Evolutionary conservation across 2,329 filamentous ascomycete genomes (phyloP), one percentile per base, ranked within the genome.

Genomic region (Chaetomiaceae sp.): DNA sequence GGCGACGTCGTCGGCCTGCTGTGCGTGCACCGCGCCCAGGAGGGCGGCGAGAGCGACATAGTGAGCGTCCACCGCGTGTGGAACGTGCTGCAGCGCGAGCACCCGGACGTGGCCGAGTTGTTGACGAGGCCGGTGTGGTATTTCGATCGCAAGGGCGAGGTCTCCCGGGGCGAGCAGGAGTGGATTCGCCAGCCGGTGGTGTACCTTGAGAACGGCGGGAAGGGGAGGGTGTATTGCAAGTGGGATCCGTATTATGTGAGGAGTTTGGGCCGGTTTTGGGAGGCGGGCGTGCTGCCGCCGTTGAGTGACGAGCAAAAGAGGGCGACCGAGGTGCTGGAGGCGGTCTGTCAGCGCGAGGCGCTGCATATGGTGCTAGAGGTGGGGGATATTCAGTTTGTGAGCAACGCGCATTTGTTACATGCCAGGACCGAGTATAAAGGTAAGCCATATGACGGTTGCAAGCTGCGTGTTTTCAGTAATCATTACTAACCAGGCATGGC

Each of bases 181-280:
- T 95, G 84, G 71, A 87, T 89, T 62, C 76, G 78, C 38, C 82
- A 85, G 29, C 78, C 81, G 11, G 81, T 95, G 16, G 81, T 94
- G 61, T 95, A 90, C 67, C 73, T 90, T 4, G 89, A 95, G 73
- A 81, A 79, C 5, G 81, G 78, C 6, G 78, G 80, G 6, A 76
- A 84, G 61, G 78, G 78, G 30, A 75, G 87, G 13, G 80, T 92
- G 10, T 91, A 89, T 71, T 85, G 82, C 68, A 95, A 95, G 76
- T 95, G 86, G 83, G 90, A 95, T 66, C 90, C 90, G 1, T 95
- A 95, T 77, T 95, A 87, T 67, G 82, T 95, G 55, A 82, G 82
- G 58, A 90, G 85, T 8, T 75, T 95, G 7, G 77, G 73, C 18
- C 81, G 89, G 25, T 94, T 92, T 73, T 87, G 82, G 0, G 82